phyloP scores from a whole-genome alignment of 2,329 filamentous ascomycete species.

The Claviceps arundinis region DNA sequence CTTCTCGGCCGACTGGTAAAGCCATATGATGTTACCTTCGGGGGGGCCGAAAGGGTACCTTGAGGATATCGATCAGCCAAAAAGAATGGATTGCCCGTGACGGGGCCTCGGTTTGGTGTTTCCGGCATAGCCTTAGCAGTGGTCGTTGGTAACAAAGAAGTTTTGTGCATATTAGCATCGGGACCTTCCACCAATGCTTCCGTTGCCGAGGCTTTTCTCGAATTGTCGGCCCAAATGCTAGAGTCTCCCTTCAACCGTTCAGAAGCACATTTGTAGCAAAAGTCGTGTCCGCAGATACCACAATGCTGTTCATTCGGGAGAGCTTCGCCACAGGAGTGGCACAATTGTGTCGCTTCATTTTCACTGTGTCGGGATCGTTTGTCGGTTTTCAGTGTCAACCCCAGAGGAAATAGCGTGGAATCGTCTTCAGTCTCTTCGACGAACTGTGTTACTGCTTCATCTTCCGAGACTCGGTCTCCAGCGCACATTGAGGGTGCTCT shows the following conservation, averaged over 20 bases:
- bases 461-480: neutral
- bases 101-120: slow-evolving; percentile 4
- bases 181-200: neutral
- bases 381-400: slow-evolving; percentile 30
- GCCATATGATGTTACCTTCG: slow-evolving; percentile 10
- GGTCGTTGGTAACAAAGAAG: no score
- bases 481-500: neutral
- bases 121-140: neutral
- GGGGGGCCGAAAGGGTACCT: slow-evolving; percentile 10
- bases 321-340: slow-evolving; percentile 35
- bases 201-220: neutral
- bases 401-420: slow-evolving; percentile 20
- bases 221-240: neutral
- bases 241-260: slow-evolving; percentile 13
- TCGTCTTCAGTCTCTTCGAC: slow-evolving; percentile 23
- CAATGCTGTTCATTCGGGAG: slow-evolving; percentile 27
- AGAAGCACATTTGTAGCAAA: slow-evolving; percentile 33
- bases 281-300: slow-evolving; percentile 34
- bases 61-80: slow-evolving; percentile 16
- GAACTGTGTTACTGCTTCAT: slow-evolving; percentile 17
- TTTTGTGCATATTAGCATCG: neutral
- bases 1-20: slow-evolving; percentile 10
- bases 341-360: slow-evolving; percentile 23
- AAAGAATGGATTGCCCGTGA: slow-evolving; percentile 21
- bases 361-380: slow-evolving; percentile 8